phyloP scores from a whole-genome alignment of 2,329 filamentous ascomycete species.

The Fusarium foetens region DNA sequence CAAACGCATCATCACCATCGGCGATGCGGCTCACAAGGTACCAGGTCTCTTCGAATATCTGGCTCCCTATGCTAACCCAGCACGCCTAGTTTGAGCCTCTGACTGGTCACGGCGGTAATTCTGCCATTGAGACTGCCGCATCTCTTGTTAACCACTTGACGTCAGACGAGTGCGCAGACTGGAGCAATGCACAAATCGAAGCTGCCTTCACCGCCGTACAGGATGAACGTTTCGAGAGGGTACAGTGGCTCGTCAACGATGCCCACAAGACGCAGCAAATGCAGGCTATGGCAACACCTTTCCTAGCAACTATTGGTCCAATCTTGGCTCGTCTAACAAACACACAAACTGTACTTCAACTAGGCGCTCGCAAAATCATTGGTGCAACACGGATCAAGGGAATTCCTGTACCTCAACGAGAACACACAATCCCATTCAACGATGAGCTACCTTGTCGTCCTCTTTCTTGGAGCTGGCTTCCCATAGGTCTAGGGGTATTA shows the following conservation, averaged over 20 bases:
- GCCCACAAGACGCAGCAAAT: neutral
- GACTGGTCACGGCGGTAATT: neutral
- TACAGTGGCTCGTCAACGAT: neutral
- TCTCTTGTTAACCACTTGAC: neutral
- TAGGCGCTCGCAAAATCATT: rapidly evolving
- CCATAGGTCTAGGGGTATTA: rapidly evolving
- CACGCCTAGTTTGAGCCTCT: neutral
- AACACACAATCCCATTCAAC: neutral
- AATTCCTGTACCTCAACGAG: neutral
- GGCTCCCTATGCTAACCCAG: too few relatives aligned
- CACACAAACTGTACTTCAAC: rapidly evolving
- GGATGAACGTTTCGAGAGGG: neutral
- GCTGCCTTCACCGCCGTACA: neutral
- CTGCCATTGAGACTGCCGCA: conserved; percentile 1
- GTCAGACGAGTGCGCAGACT: neutral
- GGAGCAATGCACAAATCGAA: neutral
- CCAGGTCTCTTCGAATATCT: rapidly evolving
- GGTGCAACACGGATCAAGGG: neutral
- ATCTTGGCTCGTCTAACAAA: neutral
- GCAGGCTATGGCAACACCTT: neutral
- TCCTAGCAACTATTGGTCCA: neutral
- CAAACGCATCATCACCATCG: neutral
- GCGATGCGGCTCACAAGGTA: conserved; percentile 23
- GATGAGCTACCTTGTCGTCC: neutral
- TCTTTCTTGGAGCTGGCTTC: neutral